phyloP scores from a whole-genome alignment of 441 rosid genomes.

The Euphorbia celastroides region DNA sequence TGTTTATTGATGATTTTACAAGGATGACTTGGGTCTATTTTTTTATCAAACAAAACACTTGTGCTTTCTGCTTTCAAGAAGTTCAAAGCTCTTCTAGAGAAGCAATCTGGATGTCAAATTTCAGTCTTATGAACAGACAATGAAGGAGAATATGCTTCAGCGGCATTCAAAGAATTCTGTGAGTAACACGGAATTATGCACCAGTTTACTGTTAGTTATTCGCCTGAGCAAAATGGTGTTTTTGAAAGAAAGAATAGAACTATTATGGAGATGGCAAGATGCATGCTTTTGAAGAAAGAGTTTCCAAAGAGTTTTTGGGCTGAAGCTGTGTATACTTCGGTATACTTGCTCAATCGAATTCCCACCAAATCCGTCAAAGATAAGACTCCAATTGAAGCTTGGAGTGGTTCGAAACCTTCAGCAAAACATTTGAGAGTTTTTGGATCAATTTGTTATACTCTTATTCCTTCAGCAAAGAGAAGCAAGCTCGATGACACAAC shows the following conservation, averaged over 20 bases:
- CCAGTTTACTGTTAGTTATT: background rate
- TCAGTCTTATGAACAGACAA: background rate
- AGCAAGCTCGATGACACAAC: no score
- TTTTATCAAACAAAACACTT: background rate
- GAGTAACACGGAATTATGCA: background rate
- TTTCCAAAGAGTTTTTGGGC: background rate
- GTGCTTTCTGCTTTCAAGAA: background rate
- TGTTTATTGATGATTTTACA: slow-evolving; percentile 1
- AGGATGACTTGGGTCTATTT: slow-evolving; percentile 1
- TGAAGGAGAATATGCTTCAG: background rate
- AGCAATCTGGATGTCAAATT: background rate
- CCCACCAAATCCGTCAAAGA: background rate
- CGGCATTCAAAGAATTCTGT: background rate
- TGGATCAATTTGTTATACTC: background rate
- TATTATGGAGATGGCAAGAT: background rate
- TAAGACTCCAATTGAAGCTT: background rate
- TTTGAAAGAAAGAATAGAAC: no score
- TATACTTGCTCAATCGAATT: background rate
- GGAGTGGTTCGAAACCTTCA: background rate
- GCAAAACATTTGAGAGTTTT: background rate
- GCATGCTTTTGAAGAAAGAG: background rate
- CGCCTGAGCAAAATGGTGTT: background rate
- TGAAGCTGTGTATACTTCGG: background rate
- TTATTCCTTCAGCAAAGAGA: background rate
- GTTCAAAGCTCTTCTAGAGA: background rate